Conservation (phyloP, 257 asterid genomes). For the Cruciata laevipes region DNA sequence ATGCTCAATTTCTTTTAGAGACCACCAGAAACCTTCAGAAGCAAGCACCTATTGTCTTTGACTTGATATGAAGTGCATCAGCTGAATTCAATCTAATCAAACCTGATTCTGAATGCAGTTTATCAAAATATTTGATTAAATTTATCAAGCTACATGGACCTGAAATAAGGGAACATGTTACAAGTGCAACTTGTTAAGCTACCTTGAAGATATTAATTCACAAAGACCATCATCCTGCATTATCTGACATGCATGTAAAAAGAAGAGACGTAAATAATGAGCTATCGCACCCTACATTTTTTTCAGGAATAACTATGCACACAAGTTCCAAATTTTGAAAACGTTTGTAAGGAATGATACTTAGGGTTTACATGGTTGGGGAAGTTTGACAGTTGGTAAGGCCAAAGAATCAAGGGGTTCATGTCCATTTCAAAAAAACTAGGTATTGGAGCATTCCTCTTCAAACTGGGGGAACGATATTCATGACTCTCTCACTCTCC, state of each 20-base stretch:
- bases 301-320: background rate
- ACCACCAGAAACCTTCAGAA: slow-evolving; percentile 41
- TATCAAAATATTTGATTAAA: slow-evolving; percentile 31
- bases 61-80: no score
- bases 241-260: background rate
- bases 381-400: background rate
- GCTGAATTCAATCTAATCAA: slow-evolving; percentile 16
- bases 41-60: slow-evolving; percentile 30
- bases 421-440: no score
- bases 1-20: slow-evolving; percentile 46
- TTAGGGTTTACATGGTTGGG: background rate
- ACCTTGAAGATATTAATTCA: no score
- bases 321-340: background rate
- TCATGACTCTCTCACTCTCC: no score
- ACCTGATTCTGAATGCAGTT: slow-evolving; percentile 39
- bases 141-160: slow-evolving; percentile 57
- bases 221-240: background rate
- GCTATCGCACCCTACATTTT: background rate
- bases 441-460: background rate
- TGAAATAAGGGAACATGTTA: slow-evolving; percentile 26
- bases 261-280: background rate
- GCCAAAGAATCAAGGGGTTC: background rate
- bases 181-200: background rate
- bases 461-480: background rate
- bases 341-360: background rate